A percentile compares a stretch with the other conserved stretches of the same genome.
Evolutionary conservation across 257 asterid species (phyloP).

Genomic region (Anisodus acutangulus): DNA sequence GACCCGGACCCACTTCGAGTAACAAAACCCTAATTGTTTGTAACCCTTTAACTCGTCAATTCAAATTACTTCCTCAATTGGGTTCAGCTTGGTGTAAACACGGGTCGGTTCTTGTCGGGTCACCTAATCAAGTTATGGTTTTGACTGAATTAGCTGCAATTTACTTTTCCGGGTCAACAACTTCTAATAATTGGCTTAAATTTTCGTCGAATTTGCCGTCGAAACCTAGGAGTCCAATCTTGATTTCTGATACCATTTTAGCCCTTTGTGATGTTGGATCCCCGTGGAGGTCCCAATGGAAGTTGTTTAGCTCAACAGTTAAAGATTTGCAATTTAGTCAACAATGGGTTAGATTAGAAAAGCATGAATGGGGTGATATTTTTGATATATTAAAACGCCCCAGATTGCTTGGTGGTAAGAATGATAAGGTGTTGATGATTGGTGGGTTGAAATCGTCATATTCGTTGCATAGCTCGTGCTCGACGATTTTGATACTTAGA

Average conservation of each 20-base stretch:
- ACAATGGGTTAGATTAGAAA: constrained; percentile 81
- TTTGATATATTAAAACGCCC: constrained; percentile 84
- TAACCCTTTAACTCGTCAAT: constrained; percentile 71
- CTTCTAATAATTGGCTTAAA: constrained; percentile 63
- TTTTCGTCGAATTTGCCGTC: constrained; percentile 89
- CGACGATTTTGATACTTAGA: constrained; percentile 81
- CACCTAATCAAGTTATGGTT: constrained; percentile 63
- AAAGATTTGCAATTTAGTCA: constrained; percentile 53
- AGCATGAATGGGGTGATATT: constrained; percentile 89
- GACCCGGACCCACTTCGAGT: background rate
- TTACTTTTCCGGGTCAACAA: constrained; percentile 54
- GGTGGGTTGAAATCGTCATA: constrained; percentile 82
- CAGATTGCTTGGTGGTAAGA: constrained; percentile 68
- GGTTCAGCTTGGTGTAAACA: constrained; percentile 99
- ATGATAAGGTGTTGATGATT: constrained; percentile 70
- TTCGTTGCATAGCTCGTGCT: constrained; percentile 74
- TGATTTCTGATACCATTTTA: constrained; percentile 62
- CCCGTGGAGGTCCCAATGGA: constrained; percentile 98
- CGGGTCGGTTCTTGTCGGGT: constrained; percentile 86
- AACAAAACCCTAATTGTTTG: constrained; percentile 74
- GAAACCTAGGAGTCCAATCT: constrained; percentile 84
- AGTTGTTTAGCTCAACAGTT: constrained; percentile 65
- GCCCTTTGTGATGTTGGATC: constrained; percentile 89
- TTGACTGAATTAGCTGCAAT: constrained; percentile 88
- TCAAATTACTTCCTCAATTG: constrained; percentile 78